Evolutionary conservation across 768 basidiomycete genomes (phyloP).

Genomic region (Mycena epipterygia): DNA sequence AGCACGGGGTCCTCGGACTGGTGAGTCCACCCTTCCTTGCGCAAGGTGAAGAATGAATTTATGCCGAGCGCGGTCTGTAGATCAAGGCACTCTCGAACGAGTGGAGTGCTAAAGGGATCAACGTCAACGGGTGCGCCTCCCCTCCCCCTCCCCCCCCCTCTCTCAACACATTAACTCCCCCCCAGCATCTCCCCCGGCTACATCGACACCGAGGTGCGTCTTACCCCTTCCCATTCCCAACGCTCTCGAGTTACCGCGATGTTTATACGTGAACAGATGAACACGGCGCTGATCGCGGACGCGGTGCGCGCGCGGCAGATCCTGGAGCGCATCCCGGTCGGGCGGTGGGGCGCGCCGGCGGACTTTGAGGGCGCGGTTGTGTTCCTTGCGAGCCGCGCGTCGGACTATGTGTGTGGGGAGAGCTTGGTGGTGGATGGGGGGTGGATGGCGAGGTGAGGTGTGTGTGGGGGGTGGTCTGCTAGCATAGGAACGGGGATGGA

Average conservation of each 20-base stretch:
- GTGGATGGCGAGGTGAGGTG: slow-evolving; percentile 43
- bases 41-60: too few relatives aligned
- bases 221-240: too few relatives aligned
- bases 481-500: too few relatives aligned
- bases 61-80: slow-evolving; percentile 13
- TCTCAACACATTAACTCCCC: neutral
- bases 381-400: slow-evolving; percentile 77
- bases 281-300: slow-evolving; percentile 61
- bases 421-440: slow-evolving; percentile 76
- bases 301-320: slow-evolving; percentile 79
- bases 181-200: slow-evolving; percentile 58
- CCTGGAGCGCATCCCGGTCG: slow-evolving; percentile 79
- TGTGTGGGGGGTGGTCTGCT: too few relatives aligned
- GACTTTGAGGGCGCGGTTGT: slow-evolving; percentile 84
- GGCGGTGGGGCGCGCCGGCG: slow-evolving; percentile 77
- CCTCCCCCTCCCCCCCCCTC: neutral
- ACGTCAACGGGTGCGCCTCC: slow-evolving; percentile 52
- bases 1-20: slow-evolving; percentile 57
- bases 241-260: too few relatives aligned
- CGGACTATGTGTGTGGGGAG: slow-evolving; percentile 82
- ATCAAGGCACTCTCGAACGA: slow-evolving; percentile 56
- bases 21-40: neutral
- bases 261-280: slow-evolving; percentile 39
- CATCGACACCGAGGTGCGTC: slow-evolving; percentile 58
- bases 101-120: slow-evolving; percentile 61